Evolutionary conservation across 2,329 filamentous ascomycete species (phyloP), one percentile per base, ranked within the genome.

Genomic region (Talaromyces albobiverticillius): DNA sequence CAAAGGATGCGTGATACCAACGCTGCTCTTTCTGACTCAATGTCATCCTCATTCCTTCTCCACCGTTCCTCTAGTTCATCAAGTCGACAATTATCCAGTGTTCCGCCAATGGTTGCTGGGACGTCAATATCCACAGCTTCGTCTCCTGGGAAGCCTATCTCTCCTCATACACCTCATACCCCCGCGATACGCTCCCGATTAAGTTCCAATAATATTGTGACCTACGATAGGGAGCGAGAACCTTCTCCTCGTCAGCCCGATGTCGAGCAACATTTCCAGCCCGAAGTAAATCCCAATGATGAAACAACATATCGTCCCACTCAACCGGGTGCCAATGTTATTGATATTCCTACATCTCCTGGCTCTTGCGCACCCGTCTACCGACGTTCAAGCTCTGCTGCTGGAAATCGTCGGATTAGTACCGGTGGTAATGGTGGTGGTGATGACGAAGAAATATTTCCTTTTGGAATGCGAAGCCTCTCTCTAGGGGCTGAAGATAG

Each of bases 161-260:
- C 90, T 2, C 91, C 89, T 9, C 90, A 93, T 66, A 96, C 90
- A 0, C 90, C 92, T 1, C 92, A 97, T 65, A 95, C 91, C 0
- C 94, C 94, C 3, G 91, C 92, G 10, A 90, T 97, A 25, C 93
- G 93, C 18, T 96, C 92, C 7, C 83, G 94, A n/a, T 76, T 99
- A 20, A 95, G 90, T 66, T 90, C 94, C 59, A 92, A 95, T 65
- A 94, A 89, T 49, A 90, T 94, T 57, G 85, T 85, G 41, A 87
- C 90, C 60, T 88, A 90, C 64, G 72, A 72, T 38, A 67, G 64
- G 43, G 73, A 68, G 51, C 67, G 61, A 60, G 67, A 64, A 59
- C 63, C 64, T 55, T 61, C 68, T 50, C 61, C 61, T 34, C 59
- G 65, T 20, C 59, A 64, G 10, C 57, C 65, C 11, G 67, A 62